Percentiles rank a stretch among this genome's conserved stretches.
These are phyloP conservation scores for Crucibulum laeve DNA, from an alignment of 768 basidiomycete genomes.

Conservation along the genomic window DNA sequence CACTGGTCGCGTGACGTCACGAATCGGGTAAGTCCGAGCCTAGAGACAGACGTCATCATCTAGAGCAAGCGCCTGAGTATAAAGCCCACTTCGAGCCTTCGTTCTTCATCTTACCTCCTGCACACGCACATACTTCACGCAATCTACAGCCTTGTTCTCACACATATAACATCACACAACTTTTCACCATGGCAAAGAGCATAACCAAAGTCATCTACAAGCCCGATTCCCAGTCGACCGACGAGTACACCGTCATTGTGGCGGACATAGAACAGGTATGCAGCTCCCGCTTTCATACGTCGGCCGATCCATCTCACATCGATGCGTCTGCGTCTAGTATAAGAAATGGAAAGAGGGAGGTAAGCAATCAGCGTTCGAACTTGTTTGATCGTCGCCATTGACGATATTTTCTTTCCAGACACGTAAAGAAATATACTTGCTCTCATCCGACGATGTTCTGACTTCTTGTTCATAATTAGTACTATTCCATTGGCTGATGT, in stretches of 20 bases:
- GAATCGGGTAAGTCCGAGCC: slow-evolving; percentile 4
- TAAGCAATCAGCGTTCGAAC: slow-evolving; percentile 26
- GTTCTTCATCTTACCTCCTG: neutral
- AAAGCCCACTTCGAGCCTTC: slow-evolving; percentile 2
- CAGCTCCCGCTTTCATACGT: slow-evolving; percentile 5
- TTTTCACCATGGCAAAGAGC: slow-evolving; percentile 35
- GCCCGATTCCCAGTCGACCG: slow-evolving; percentile 64
- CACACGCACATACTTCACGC: neutral
- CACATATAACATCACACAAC: slow-evolving; percentile 11
- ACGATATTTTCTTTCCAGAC: slow-evolving; percentile 40
- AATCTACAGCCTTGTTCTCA: slow-evolving; percentile 6
- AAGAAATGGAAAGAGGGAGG: slow-evolving; percentile 81
- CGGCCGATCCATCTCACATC: slow-evolving; percentile 8
- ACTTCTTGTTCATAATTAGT: too few species aligned
- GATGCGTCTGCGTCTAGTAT: slow-evolving; percentile 36
- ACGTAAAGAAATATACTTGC: too few species aligned
- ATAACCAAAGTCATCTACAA: slow-evolving; percentile 77
- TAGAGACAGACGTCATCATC: slow-evolving; percentile 20
- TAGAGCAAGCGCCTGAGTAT: slow-evolving; percentile 6
- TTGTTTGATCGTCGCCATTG: slow-evolving; percentile 12
- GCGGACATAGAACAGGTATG: slow-evolving; percentile 55
- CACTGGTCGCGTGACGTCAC: slow-evolving; percentile 22
- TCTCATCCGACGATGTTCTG: too few species aligned
- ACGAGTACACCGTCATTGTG: slow-evolving; percentile 71
- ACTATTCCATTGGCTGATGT: slow-evolving; percentile 69